Conservation (phyloP, 257 asterid species). For the Ajuga chamaepitys region DNA sequence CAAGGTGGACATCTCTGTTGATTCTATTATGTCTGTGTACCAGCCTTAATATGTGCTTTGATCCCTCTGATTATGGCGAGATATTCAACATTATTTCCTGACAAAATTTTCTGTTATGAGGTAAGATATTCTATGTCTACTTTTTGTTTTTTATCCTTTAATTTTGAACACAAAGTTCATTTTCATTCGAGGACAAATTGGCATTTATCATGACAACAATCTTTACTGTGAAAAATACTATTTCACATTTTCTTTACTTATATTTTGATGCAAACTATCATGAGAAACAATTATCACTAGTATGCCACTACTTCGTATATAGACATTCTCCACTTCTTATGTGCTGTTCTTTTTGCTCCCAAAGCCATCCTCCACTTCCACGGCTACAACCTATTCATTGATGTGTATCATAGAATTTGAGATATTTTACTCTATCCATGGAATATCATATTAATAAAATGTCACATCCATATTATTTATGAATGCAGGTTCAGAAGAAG, state of each 20-base stretch:
- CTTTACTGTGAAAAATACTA: not conserved
- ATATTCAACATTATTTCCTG: conserved; percentile 77
- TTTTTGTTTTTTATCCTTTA: not conserved
- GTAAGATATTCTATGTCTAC: conserved; percentile 22
- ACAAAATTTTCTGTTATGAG: conserved; percentile 67
- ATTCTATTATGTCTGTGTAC: conserved; percentile 26
- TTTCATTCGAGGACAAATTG: not conserved
- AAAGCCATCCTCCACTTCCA: not conserved
- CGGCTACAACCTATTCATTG: not conserved
- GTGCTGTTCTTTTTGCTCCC: not conserved
- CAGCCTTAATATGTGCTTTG: conserved; percentile 84
- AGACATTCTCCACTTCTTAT: not conserved
- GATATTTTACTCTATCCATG: not conserved
- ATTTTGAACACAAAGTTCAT: not conserved
- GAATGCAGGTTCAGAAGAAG: conserved; percentile 72
- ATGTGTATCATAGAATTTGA: not conserved
- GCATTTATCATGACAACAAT: not conserved
- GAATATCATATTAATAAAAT: conserved; percentile 10
- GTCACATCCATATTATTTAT: conserved; percentile 8
- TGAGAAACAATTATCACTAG: not conserved
- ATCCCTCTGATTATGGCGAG: conserved; percentile 79
- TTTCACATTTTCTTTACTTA: not conserved
- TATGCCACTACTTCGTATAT: not conserved
- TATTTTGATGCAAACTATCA: not conserved
- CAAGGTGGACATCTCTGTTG: conserved; percentile 8